Evolutionary conservation across 2,329 filamentous ascomycete genomes (phyloP), one percentile per base, ranked within the genome.

Genomic region (Ophiosphaerella herpotricha): DNA sequence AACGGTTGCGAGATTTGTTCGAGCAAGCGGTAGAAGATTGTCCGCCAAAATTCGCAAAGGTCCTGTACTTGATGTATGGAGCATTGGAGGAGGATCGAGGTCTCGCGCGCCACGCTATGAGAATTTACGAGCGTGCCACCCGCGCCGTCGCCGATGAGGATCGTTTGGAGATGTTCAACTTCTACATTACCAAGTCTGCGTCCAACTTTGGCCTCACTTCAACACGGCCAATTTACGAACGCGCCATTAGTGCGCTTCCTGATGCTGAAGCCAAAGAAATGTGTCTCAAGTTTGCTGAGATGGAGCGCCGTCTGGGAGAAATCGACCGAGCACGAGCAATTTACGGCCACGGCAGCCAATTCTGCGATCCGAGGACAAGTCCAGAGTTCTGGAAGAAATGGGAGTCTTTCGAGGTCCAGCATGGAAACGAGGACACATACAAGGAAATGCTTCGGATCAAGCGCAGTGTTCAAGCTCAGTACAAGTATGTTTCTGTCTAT

Each of bases 361-460:
- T 97, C 75, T 96, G 91, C 76, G 95, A 99, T 73, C 94, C 94
- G 7, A 83, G 95, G 46, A 96, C 91, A 12, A 91, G 90, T 61
- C 87, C 89, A 7, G 85, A 83, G 13, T 99, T 97, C 77, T 99
- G 95, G 95, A 82, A 86, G 63, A 95, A 93, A 72, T 99, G 94
- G 94, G 94, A 99, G 74, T 82, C 86, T 46, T 99, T 99, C 74
- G 95, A 99, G 75, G 91, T 97, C 18, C 89, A 95, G 72, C 94
- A 99, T 69, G 94, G 94, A 58, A 99, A 99, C 75, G 95, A 99
- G 73, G 94, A 99, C 73, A 99, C 95, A 0, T 99, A 95, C 82
- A 97, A 96, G 78, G 94, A 99, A 73, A 99, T 99, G 94, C 81
- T 97, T 55, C 87, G 94, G 26, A 91, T 99, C 80, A 99, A 97